phyloP scores from a whole-genome alignment of 1,284 basidiomycete genomes.

The Ganoderma meredithae region DNA sequence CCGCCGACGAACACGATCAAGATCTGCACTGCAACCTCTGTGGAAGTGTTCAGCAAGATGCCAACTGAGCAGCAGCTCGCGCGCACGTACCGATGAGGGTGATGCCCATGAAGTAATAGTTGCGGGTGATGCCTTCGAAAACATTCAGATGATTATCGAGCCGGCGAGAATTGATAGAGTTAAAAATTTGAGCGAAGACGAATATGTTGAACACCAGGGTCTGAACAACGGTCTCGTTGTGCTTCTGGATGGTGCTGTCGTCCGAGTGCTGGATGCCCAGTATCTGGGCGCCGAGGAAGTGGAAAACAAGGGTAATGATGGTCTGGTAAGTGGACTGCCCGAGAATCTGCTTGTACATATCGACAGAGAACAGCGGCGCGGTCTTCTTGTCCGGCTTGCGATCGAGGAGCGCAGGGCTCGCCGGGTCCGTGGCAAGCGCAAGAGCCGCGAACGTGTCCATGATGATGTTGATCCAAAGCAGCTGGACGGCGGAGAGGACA shows the following conservation, averaged over 20 bases:
- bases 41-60: slow-evolving; percentile 13
- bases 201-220: slow-evolving; percentile 97
- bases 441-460: slow-evolving; percentile 99
- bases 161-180: slow-evolving; percentile 91
- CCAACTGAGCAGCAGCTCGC: slow-evolving; percentile 9
- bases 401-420: slow-evolving; percentile 81
- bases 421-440: slow-evolving; percentile 96
- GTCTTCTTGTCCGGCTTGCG: slow-evolving; percentile 91
- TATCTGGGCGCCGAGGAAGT: slow-evolving; percentile 84
- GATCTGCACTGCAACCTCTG: slow-evolving; percentile 89
- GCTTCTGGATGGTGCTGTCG: slow-evolving; percentile 41
- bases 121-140: slow-evolving; percentile 83
- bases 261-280: slow-evolving; percentile 62
- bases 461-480: slow-evolving; percentile 97
- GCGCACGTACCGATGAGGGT: slow-evolving; percentile 75
- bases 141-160: slow-evolving; percentile 90
- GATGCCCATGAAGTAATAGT: slow-evolving; percentile 90
- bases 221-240: slow-evolving; percentile 66
- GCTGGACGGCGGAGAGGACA: slow-evolving; percentile 92
- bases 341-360: slow-evolving; percentile 96
- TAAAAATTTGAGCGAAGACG: slow-evolving; percentile 96
- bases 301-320: slow-evolving; percentile 85
- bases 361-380: slow-evolving; percentile 87
- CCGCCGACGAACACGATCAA: slow-evolving; percentile 94
- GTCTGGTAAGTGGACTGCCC: slow-evolving; percentile 93